Percentiles rank a stretch among this genome's conserved stretches.
These are phyloP conservation scores for Diversispora eburnea DNA, from an alignment of 192 early-diverging fungal species.

Conservation along the genomic window DNA sequence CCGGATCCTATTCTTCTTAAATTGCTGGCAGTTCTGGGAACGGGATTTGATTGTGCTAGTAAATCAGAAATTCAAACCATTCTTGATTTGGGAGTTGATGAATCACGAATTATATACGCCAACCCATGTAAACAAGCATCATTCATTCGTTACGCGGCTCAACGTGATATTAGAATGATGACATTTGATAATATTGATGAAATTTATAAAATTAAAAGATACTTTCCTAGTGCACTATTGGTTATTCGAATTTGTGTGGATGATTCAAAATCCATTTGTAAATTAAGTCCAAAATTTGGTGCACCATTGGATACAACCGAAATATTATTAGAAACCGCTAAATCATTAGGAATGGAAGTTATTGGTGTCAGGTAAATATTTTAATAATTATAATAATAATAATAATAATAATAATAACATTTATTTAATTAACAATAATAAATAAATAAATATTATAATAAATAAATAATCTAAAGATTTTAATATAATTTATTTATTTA, in stretches of 20 bases:
- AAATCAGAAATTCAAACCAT: slow-evolving; percentile 85
- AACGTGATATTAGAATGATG: slow-evolving; percentile 81
- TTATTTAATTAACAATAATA: background rate
- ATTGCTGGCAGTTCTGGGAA: slow-evolving; percentile 74
- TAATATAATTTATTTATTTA: slow-evolving; percentile 29
- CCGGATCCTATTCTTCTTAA: slow-evolving; percentile 83
- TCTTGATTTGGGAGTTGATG: slow-evolving; percentile 67
- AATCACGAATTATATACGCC: slow-evolving; percentile 88
- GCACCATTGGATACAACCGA: slow-evolving; percentile 70
- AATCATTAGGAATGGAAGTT: slow-evolving; percentile 77
- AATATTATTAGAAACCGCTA: slow-evolving; percentile 68
- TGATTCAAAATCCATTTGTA: slow-evolving; percentile 88
- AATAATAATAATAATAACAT: background rate
- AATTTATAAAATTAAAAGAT: slow-evolving; percentile 84
- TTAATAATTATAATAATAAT: slow-evolving; percentile 10
- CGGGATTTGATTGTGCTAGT: slow-evolving; percentile 98
- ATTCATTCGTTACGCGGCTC: slow-evolving; percentile 82
- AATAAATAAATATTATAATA: background rate
- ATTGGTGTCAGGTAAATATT: slow-evolving; percentile 65
- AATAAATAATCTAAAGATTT: background rate
- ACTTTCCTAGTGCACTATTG: slow-evolving; percentile 77
- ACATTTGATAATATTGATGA: slow-evolving; percentile 99
- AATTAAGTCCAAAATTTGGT: slow-evolving; percentile 96
- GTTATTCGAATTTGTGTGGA: slow-evolving; percentile 95
- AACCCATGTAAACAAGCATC: slow-evolving; percentile 99